phyloP scores from a whole-genome alignment of 2,329 filamentous ascomycete species.

The Claviceps sp. region DNA sequence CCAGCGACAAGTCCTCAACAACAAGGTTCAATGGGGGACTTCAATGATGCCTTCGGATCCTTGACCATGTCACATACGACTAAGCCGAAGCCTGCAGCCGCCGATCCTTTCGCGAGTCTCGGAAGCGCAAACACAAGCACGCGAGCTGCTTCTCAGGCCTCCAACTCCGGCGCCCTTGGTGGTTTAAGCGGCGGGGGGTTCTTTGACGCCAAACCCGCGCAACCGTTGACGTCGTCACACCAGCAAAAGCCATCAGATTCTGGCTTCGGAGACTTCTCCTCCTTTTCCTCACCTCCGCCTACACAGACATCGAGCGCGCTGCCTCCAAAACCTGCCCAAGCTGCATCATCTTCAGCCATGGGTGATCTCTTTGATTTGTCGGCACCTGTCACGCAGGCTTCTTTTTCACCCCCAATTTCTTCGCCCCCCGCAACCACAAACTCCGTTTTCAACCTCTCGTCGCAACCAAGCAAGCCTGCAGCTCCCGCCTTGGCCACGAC shows the following conservation, averaged over 20 bases:
- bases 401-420: slow-evolving; percentile 26
- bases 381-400: slow-evolving; percentile 33
- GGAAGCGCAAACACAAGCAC: slow-evolving; percentile 22
- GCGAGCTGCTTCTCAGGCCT: slow-evolving; percentile 21
- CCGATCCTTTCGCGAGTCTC: slow-evolving; percentile 50
- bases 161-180: slow-evolving; percentile 31
- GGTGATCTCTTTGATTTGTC: slow-evolving; percentile 75
- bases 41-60: slow-evolving; percentile 60
- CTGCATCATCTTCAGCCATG: slow-evolving; percentile 42
- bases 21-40: slow-evolving; percentile 40
- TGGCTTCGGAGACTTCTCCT: slow-evolving; percentile 54
- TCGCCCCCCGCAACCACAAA: slow-evolving; percentile 27
- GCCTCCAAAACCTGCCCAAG: slow-evolving; percentile 26
- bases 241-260: slow-evolving; percentile 41
- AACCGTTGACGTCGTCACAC: slow-evolving; percentile 35
- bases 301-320: slow-evolving; percentile 15
- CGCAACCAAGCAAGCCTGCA: slow-evolving; percentile 31
- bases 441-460: slow-evolving; percentile 75
- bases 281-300: slow-evolving; percentile 35
- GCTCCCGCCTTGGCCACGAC: slow-evolving; percentile 23
- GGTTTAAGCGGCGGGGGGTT: slow-evolving; percentile 62
- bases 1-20: slow-evolving; percentile 34
- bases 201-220: slow-evolving; percentile 62
- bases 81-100: slow-evolving; percentile 27
- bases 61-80: slow-evolving; percentile 30